Evolutionary conservation across 495 filamentous ascomycete genomes (phyloP), one percentile per base, ranked within the genome.

Genomic region (Talaromyces trachyspermus): DNA sequence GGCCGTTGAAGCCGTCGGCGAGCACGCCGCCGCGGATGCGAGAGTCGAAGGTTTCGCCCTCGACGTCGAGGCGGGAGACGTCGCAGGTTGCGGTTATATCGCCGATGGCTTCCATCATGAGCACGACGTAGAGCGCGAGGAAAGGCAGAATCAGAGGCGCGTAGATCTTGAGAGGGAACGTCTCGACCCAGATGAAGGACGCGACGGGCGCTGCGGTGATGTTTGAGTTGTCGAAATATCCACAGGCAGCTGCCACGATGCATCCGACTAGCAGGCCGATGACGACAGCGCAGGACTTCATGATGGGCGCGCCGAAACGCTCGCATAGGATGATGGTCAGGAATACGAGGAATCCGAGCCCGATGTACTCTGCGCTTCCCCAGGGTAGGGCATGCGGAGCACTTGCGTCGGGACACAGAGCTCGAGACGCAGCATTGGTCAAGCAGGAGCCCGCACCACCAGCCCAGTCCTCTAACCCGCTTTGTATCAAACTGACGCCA

Each of bases 131-230:
- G 3, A 96, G 82, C 5, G 89, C 88, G 24, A 96, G 61, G 26
- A 94, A 59, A 1, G 90, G 90, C 1, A 95, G 68, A 10, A 95
- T 86, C 8, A 95, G 74, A 0, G 90, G 90, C 0, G 80, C 84
- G 58, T 96, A 95, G 40, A 95, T 71, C 23, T 66, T 70, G 1
- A 96, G 70, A 30, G 79, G 80, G 72, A 95, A 96, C 0, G 87
- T 96, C 36, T 87, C 73, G 24, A 91, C 85, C 90, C 89, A 96
- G 62, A 95, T 79, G 65, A 96, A 95, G 23, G 84, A 88, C 0
- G 67, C 87, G 1, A 79, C 85, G 0, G 89, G 88, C n/a, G 80
- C 66, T 23, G 66, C 61, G 50, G 85, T 74, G 59, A 95, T 91
- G 32, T 76, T 74, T 5, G 72, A 70, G 4, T 66, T 64, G 51